Percentiles rank a stretch among this genome's conserved stretches.
Conservation (phyloP, 306 rosid species). For the Ammopiptanthus mongolicus region DNA sequence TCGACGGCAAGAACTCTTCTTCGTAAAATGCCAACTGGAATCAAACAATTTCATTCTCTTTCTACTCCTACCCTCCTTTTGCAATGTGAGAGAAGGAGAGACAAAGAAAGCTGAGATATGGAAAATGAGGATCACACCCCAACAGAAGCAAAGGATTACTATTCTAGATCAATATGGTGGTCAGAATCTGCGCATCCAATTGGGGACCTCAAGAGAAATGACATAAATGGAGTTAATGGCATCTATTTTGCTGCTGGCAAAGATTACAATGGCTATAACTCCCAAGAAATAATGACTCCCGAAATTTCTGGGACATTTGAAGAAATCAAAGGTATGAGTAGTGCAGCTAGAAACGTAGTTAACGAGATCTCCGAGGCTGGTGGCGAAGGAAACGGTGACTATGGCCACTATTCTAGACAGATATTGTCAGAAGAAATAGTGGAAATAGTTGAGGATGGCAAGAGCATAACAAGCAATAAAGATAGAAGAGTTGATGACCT, state of each 20-base stretch:
- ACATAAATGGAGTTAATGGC: slow-evolving; percentile 31
- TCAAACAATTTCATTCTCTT: slow-evolving; percentile 28
- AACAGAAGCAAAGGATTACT: slow-evolving; percentile 36
- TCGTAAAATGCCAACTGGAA: slow-evolving; percentile 23
- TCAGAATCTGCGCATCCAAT: slow-evolving; percentile 36
- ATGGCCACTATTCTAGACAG: background rate
- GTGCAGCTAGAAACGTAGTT: background rate
- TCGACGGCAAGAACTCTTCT: slow-evolving; percentile 40
- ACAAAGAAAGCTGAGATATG: slow-evolving; percentile 28
- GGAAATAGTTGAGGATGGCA: slow-evolving; percentile 51
- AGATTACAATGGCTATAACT: slow-evolving; percentile 28
- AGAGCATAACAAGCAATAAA: slow-evolving; percentile 21
- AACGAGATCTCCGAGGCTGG: background rate
- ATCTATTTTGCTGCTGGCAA: slow-evolving; percentile 43
- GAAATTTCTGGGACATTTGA: slow-evolving; percentile 49
- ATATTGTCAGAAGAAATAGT: slow-evolving; percentile 55
- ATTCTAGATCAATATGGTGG: slow-evolving; percentile 28
- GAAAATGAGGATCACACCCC: slow-evolving; percentile 35
- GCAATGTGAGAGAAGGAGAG: slow-evolving; percentile 19
- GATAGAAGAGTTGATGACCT: slow-evolving; percentile 44
- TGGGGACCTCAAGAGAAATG: slow-evolving; percentile 23
- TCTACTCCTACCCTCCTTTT: slow-evolving; percentile 26
- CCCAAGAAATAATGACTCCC: slow-evolving; percentile 37
- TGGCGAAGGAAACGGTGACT: background rate
- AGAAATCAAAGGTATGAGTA: slow-evolving; percentile 6